Percentiles rank a stretch among this genome's conserved stretches.
These are phyloP conservation scores for Odonthalia washingtoniensis DNA, from an alignment of 31 red algal species.

Conservation along the genomic window DNA sequence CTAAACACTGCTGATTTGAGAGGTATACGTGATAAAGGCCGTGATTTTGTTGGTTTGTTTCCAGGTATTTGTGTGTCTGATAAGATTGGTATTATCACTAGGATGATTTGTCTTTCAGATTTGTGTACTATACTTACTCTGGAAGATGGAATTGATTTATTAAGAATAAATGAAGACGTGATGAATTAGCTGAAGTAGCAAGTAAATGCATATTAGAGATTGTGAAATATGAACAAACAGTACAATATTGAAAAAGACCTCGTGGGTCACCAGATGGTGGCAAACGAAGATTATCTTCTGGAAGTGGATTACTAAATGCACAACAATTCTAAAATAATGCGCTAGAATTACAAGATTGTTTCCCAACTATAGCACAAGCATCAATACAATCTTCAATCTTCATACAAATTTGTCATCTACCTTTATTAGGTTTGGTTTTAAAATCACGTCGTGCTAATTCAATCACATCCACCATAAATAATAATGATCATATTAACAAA, in stretches of 20 bases:
- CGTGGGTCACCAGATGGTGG: background rate
- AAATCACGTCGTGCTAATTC: constrained; percentile 8
- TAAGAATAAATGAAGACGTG: background rate
- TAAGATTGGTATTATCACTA: background rate
- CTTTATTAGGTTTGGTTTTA: constrained; percentile 55
- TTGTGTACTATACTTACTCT: background rate
- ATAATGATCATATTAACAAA: too few species aligned
- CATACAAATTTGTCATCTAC: constrained; percentile 47
- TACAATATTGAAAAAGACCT: constrained; percentile 20
- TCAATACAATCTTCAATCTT: constrained; percentile 60
- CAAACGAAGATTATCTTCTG: too few species aligned
- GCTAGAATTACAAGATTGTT: constrained; percentile 37
- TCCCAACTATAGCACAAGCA: constrained; percentile 61
- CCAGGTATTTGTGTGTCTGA: background rate
- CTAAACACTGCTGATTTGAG: constrained; percentile 51
- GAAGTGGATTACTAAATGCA: background rate
- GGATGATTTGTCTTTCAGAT: background rate
- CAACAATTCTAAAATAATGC: background rate
- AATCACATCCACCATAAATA: too few species aligned
- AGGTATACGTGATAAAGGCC: constrained; percentile 28
- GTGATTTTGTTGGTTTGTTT: background rate
- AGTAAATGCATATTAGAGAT: background rate
- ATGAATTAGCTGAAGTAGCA: background rate
- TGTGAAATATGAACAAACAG: constrained; percentile 25
- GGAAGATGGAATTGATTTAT: background rate